Evolutionary conservation across 345 rosid genomes (phyloP), one percentile per base, ranked within the genome.

Genomic region (Garcia nutans): DNA sequence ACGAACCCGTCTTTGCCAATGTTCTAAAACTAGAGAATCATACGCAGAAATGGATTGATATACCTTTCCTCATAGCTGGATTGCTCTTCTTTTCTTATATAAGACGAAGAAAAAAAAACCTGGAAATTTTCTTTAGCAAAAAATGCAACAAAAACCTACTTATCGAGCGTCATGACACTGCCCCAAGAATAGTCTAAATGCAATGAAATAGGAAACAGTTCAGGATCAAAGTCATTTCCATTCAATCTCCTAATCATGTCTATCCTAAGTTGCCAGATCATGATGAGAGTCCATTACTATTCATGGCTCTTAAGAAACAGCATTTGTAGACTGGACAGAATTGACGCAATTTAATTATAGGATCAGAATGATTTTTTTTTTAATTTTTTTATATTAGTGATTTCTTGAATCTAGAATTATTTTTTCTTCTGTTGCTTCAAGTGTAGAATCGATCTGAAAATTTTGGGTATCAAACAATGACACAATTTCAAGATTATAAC

Each of bases 191-290:
- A 88, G 74, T 72, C 74, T 8, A 87, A 80, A 10, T 76, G 74
- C 10, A 17, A 45, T n/a, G 22, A 47, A 12, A 33, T 6, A 28
- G 83, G 73, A 23, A 75, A 68, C 56, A 17, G 78, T 47, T 63
- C 16, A 17, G 66, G 91, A 22, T 78, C 86, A 20, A 77, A 70
- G 59, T 88, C 97, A 4, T 80, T 87, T 66, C 84, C 2, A 52
- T 71, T 52, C 80, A 68, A 65, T 64, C 85, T 52, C 85, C 92
- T 8, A 79, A 78, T 73, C 90, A 91, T 77, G 93, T 94, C 55
- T 97, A 94, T 72, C 98, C 97, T 23, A 94, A 88, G 82, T 80
- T 94, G 79, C 97, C 97, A 20, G 91, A 92, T 70, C 92, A 87
- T n/a, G 97, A 94, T 68, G 94, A 89, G 55, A 84, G 92, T 57